A percentile compares a stretch with the other conserved stretches of the same genome.
Conservation (phyloP, 768 basidiomycete species). For the Boletus pseudopeckii region DNA sequence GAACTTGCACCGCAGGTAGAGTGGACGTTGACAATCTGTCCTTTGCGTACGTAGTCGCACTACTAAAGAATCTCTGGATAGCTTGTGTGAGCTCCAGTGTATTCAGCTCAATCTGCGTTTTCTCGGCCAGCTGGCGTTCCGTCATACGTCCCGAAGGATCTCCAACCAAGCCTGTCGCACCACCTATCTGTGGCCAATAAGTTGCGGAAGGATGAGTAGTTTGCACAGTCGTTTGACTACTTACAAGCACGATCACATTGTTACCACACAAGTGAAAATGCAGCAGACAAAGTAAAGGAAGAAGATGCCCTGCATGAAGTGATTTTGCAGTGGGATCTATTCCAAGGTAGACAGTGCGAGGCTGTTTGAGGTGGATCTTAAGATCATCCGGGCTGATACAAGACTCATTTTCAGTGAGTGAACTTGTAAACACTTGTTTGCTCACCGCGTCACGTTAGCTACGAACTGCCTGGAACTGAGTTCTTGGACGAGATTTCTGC, state of each 20-base stretch:
- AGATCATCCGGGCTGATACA: conserved; percentile 41
- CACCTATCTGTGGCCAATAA: conserved; percentile 70
- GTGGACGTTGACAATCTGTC: conserved; percentile 25
- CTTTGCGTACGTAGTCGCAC: conserved; percentile 60
- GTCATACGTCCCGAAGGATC: conserved; percentile 89
- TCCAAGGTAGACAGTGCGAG: conserved; percentile 74
- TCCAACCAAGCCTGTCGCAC: conserved; percentile 93
- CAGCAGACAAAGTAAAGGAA: conserved; percentile 81
- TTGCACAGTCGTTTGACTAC: conserved; percentile 25
- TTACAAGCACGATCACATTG: conserved; percentile 75
- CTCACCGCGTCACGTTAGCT: conserved; percentile 37
- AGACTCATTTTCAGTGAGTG: conserved; percentile 1
- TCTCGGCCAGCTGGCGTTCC: conserved; percentile 71
- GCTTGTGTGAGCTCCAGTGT: conserved; percentile 58
- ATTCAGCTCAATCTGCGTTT: conserved; percentile 60
- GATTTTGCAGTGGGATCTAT: conserved; percentile 90
- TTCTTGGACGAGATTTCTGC: conserved; percentile 31
- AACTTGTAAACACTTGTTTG: neutral
- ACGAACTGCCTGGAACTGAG: conserved; percentile 32
- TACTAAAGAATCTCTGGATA: conserved; percentile 68
- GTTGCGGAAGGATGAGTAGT: conserved; percentile 2
- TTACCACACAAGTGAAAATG: conserved; percentile 91
- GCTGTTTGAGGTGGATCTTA: conserved; percentile 31
- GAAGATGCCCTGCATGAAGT: conserved; percentile 90
- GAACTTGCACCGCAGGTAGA: conserved; percentile 36